Base-by-base conservation (phyloP, 139 green algal species). In the Tetraselmis chui region DNA sequence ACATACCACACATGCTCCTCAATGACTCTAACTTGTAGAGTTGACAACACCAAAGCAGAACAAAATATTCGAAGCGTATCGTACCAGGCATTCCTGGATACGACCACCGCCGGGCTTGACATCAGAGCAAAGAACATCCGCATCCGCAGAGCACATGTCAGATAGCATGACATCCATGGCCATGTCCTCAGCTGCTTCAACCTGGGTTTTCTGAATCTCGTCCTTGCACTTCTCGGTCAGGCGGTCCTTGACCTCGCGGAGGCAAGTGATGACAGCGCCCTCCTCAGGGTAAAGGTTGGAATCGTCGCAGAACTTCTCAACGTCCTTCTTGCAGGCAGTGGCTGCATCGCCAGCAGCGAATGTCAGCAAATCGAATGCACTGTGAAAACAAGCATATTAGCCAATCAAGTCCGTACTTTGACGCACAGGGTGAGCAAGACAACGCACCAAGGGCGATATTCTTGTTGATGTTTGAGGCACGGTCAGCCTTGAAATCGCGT, bases 401-500 rank as follows among this genome's bases (percentile, higher is more conserved):
- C n/a, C n/a, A n/a, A n/a, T n/a, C n/a, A n/a, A n/a, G n/a, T n/a
- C n/a, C n/a, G n/a, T n/a, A n/a, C n/a, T n/a, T n/a, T n/a, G n/a
- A n/a, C n/a, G n/a, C n/a, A n/a, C n/a, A n/a, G n/a, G n/a, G n/a
- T n/a, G n/a, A n/a, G n/a, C n/a, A n/a, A n/a, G n/a, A n/a, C n/a
- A n/a, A n/a, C 86, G 59, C 79, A 94, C 90, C 92, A 28, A 97
- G 85, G 0, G 90, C 87, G 1, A 96, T 81, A 79, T 97, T 93
- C 29, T 86, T 85, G 83, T 95, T 95, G 84, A 97, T 93, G 86
- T 97, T 97, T 24, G 79, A 87, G 78, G 89, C 91, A 22, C 88
- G 79, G 28, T 91, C 85, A 1, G 91, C 87, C 76, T 94, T 95
- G 83, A 94, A 96, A 2, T 86, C 78, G 29, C 83, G 87, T 31